Base-by-base conservation (phyloP, 768 basidiomycete genomes). In the Leccinum arenicola region DNA sequence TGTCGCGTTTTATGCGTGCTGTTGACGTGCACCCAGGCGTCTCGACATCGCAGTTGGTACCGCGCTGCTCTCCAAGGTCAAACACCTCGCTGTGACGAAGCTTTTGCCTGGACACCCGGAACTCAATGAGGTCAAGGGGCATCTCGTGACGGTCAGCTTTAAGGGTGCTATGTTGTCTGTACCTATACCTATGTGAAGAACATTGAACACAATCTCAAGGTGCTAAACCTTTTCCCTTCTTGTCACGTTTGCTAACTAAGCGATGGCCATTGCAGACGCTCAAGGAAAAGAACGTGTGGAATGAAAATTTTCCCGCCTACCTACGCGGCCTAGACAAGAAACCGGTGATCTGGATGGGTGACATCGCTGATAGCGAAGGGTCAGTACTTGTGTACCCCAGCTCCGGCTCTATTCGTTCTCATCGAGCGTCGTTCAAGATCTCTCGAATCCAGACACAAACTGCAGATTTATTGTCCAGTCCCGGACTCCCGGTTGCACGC, bases 271-370 rank as follows among this genome's bases (percentile, higher is more conserved):
- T 15, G 52, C 68, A 94, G 91, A 91, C 87, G 1, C 73, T 95
- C 52, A 82, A 85, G 31, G 82, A 77, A 51, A 93, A 95, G 71
- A 87, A 89, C 50, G 75, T 78, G 54, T 95, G 93, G 93, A 89
- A 92, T 59, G 68, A 68, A 3, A 25, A 25, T 25, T 25, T 25
- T 25, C 25, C 25, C 86, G 63, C 75, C 3, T 88, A 94, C 67
- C 79, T 95, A 19, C 84, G 84, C 4, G 78, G 83, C 23, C 75
- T 94, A 3, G 90, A 94, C 73, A 80, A 77, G 62, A 84, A 80
- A 25, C 25, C 25, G 3, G 88, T 95, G 10, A 88, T 95, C 58
- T 95, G 93, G 93, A 79, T 82, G 11, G 93, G 93, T 6, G 93
- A 95, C 73, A 67, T 94, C 93, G 5, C 90, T 90, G 3, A 91